Conservation (phyloP, 208 protist genomes). For the Leishmania turanica region DNA sequence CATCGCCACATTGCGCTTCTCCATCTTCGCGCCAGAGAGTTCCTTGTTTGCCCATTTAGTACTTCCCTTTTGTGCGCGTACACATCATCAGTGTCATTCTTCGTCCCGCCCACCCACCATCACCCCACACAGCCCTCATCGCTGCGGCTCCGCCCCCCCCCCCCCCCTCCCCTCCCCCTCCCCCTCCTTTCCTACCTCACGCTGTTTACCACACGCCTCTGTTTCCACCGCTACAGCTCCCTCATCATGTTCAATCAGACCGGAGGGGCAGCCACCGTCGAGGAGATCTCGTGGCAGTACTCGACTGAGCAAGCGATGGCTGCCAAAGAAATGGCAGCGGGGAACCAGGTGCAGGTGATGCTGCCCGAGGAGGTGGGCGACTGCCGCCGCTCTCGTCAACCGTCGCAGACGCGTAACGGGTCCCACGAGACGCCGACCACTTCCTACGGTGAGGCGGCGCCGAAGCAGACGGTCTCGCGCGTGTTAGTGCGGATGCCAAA, state of each 20-base stretch:
- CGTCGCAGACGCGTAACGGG: not conserved
- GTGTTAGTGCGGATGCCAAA: conserved; percentile 27
- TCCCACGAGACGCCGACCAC: not conserved
- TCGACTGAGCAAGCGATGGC: not conserved
- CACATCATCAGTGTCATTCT: not conserved
- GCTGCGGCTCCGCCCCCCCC: not conserved
- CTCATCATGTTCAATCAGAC: not conserved
- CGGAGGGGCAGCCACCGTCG: not conserved
- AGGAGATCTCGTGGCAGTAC: not conserved
- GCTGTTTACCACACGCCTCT: not conserved
- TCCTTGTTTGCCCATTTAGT: not conserved
- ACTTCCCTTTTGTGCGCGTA: not conserved
- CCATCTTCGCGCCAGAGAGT: too few species aligned
- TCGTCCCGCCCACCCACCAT: not conserved
- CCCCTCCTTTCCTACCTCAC: not conserved
- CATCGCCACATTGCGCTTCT: not conserved
- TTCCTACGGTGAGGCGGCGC: not conserved
- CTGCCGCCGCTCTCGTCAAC: not conserved
- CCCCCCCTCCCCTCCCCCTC: not conserved
- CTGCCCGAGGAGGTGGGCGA: conserved; percentile 1
- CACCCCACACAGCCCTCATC: not conserved
- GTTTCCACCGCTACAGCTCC: not conserved
- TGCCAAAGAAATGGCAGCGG: not conserved
- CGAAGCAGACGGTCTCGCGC: conserved; percentile 1
- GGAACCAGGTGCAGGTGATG: conserved; percentile 1